Evolutionary conservation across 139 green algal genomes (phyloP), one percentile per base, ranked within the genome.

Genomic region (Astrephomene gubernaculifera): DNA sequence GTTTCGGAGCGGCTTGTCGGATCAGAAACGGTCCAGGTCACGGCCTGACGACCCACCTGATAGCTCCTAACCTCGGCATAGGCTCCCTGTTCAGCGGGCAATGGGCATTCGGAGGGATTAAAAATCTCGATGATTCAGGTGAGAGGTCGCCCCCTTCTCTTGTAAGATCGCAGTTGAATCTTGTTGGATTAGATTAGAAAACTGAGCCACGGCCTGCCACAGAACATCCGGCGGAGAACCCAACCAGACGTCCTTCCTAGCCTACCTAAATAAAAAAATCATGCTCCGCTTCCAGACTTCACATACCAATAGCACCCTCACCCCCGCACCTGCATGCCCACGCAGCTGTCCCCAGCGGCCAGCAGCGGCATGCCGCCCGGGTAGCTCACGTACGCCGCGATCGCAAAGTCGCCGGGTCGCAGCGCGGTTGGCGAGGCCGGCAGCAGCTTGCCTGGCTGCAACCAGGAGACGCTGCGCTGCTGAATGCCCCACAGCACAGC

Each of bases 401-500:
- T 73, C 52, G 24, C n/a, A 29, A 67, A 78, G 65, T 86, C 79
- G 5, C 7, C 45, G 0, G 79, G 35, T 24, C 49, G 79, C 33
- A 60, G 12, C 4, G 63, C 39, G 2, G 38, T 6, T 5, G 76
- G 22, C 38, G 31, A 19, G 38, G 76, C 25, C 4, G 79, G 79
- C 65, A 86, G 45, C 65, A 86, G 79, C 79, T 86, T 86, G 27
- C 45, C 73, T 17, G 83, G 83, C 65, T 87, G 71, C 71, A 86
- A 44, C 86, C 86, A 86, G 14, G 65, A 39, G 27, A 83, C 78
- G 36, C 9, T 39, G 57, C 83, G 83, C 39, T 53, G 36, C 39
- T 86, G 67, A 1, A 82, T 45, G n/a, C 93, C 93, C 93, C 93
- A 95, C 10, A 94, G 85, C 31, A 92, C 86, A 9, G 89, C 91